Percentiles rank a stretch among this genome's conserved stretches.
Evolutionary conservation across 306 rosid genomes (phyloP).

Genomic region (Hylodesmum podocarpum): DNA sequence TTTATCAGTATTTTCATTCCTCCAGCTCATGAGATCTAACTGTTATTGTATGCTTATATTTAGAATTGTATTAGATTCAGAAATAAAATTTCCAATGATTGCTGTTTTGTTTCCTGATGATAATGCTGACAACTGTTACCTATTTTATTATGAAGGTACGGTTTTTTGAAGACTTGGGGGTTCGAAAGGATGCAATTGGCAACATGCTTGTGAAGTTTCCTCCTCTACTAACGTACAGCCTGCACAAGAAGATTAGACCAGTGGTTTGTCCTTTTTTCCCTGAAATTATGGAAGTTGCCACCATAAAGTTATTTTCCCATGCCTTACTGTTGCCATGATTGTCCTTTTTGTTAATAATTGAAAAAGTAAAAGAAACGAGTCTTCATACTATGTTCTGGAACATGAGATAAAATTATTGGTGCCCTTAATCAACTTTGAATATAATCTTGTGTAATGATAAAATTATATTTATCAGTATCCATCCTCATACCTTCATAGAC

Average conservation of each 20-base stretch:
- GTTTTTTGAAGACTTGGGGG: slow-evolving; percentile 77
- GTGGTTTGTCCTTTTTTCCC: slow-evolving; percentile 66
- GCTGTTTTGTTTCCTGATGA: slow-evolving; percentile 18
- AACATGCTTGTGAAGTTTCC: slow-evolving; percentile 97
- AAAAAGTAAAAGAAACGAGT: not conserved
- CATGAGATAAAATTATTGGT: not conserved
- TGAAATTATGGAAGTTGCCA: slow-evolving; percentile 1
- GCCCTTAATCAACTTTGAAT: not conserved
- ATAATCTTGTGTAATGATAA: not conserved
- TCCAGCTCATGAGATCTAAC: not conserved
- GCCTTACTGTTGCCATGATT: not conserved
- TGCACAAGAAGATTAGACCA: slow-evolving; percentile 83
- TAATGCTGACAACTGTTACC: slow-evolving; percentile 20
- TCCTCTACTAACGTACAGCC: slow-evolving; percentile 78
- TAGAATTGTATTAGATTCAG: not conserved
- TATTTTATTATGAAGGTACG: slow-evolving; percentile 54
- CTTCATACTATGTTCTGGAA: not conserved
- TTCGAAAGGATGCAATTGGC: slow-evolving; percentile 77
- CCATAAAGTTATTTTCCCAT: not conserved
- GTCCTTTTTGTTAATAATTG: not conserved
- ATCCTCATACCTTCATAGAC: not conserved
- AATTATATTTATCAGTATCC: not conserved
- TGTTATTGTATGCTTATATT: slow-evolving; percentile 14
- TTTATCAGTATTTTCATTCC: slow-evolving; percentile 13
- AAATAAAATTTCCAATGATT: slow-evolving; percentile 12